Base-by-base conservation (phyloP, 257 asterid species). In the Mentha longifolia region DNA sequence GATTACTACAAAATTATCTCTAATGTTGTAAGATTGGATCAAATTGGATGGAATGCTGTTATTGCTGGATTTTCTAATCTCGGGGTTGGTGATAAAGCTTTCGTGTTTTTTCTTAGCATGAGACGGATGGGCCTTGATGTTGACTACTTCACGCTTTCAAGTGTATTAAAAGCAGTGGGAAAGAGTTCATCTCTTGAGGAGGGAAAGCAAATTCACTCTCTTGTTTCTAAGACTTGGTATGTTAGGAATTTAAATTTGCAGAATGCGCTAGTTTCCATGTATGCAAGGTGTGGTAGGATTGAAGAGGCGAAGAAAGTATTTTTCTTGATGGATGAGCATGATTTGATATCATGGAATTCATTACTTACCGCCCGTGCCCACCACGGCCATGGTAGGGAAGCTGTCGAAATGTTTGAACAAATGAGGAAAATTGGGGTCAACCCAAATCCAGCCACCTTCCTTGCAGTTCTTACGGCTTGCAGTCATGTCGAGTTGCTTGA, bases 251-350 rank as follows among this genome's bases (percentile, higher is more conserved):
- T 85, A 17, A 42, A 60, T 10, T 76, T 81, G 17, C 86, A 74
- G 61, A 89, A 83, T 9, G 89, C 86, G 57, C 86, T 87, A 63
- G 79, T 89, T 64, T 87, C 91, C 64, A 89, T 89, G 96, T 87
- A 87, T 50, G 84, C 89, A 52, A 82, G 84, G 73, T 87, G 96
- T 68, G 91, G 93, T 9, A 51, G 63, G 58, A 83, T 89, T 15
- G 75, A 69, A 15, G 75, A 77, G 17, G 87, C 91, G 7, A 76
- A 66, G 79, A 77, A 73, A 73, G 86, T 85, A 13, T 85, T 89
- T 75, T 71, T 46, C 51, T 74, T 75, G 15, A 89, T 89, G 83
- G 75, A 82, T 41, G 75, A 74, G 19, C 85, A 50, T 9, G 91
- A 89, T 71, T 37, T 87, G 59, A 72, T 87, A 77, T 85, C 96